These are phyloP conservation scores for Fusarium liriodendri DNA, from an alignment of 2,329 filamentous ascomycete species.

Conservation along the genomic window DNA sequence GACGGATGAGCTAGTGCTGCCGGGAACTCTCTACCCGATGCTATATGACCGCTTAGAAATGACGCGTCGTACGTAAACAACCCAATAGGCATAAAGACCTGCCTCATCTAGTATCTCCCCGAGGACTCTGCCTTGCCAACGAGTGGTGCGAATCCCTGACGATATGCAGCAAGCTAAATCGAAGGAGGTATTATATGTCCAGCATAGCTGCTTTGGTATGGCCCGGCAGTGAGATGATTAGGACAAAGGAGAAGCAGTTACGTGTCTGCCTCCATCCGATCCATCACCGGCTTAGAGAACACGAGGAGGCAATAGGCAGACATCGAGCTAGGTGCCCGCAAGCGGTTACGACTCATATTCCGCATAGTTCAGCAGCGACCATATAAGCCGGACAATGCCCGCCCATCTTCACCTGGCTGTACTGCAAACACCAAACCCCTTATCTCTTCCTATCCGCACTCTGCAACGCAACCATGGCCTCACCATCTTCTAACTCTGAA, in stretches of 20 bases:
- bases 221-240: slow-evolving; percentile 8
- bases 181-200: background rate
- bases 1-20: slow-evolving; percentile 10
- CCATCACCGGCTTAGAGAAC: background rate
- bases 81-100: slow-evolving; percentile 4
- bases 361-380: background rate
- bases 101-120: slow-evolving; percentile 1
- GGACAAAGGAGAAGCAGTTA: slow-evolving; percentile 9
- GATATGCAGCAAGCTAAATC: slow-evolving; percentile 1
- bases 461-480: background rate
- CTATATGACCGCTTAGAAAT: background rate
- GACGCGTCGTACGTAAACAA: background rate
- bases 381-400: slow-evolving; percentile 14
- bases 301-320: background rate
- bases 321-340: background rate
- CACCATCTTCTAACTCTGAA: background rate
- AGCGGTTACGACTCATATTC: background rate
- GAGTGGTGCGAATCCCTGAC: background rate
- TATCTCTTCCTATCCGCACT: background rate
- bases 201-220: slow-evolving; percentile 6
- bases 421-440: background rate
- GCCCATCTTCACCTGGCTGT: background rate
- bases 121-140: slow-evolving; percentile 16
- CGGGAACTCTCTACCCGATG: slow-evolving; percentile 1
- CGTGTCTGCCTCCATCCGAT: background rate